Evolutionary conservation across 2,329 filamentous ascomycete species (phyloP).

Genomic region (Aspergillus viridinutans): DNA sequence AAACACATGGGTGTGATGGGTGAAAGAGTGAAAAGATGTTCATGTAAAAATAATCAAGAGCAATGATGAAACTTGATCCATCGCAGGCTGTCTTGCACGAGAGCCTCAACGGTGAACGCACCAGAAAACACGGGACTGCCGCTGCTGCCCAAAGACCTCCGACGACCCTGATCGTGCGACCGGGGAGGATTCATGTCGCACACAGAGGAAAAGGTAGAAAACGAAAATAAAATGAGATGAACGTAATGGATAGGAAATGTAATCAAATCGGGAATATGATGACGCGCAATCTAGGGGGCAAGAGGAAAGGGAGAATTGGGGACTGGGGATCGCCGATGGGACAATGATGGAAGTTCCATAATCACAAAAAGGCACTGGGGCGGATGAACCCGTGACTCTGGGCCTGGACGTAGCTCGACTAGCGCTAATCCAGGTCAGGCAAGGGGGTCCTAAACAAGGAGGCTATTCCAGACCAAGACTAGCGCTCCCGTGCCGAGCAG

Average conservation of each 20-base stretch:
- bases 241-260: conserved; percentile 1
- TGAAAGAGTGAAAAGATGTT: not conserved
- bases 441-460: conserved; percentile 11
- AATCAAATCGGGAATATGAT: conserved; percentile 3
- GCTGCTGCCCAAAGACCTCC: conserved; percentile 34
- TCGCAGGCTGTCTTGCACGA: not conserved
- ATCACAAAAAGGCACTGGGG: conserved; percentile 19
- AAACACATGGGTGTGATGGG: not conserved
- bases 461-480: conserved; percentile 23
- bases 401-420: conserved; percentile 19
- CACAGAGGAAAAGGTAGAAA: conserved; percentile 9
- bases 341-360: conserved; percentile 19
- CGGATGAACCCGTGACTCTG: conserved; percentile 33
- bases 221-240: not conserved
- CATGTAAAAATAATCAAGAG: not conserved
- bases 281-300: conserved; percentile 6
- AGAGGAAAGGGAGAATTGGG: conserved; percentile 3
- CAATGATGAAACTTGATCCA: not conserved
- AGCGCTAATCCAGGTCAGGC: conserved; percentile 26
- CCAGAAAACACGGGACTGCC: conserved; percentile 35
- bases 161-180: conserved; percentile 30
- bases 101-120: conserved; percentile 15
- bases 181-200: conserved; percentile 36
- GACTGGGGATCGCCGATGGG: conserved; percentile 8
- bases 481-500: conserved; percentile 31